Evolutionary conservation across 208 protist genomes (phyloP).

Genomic region (Leishmania tropica): DNA sequence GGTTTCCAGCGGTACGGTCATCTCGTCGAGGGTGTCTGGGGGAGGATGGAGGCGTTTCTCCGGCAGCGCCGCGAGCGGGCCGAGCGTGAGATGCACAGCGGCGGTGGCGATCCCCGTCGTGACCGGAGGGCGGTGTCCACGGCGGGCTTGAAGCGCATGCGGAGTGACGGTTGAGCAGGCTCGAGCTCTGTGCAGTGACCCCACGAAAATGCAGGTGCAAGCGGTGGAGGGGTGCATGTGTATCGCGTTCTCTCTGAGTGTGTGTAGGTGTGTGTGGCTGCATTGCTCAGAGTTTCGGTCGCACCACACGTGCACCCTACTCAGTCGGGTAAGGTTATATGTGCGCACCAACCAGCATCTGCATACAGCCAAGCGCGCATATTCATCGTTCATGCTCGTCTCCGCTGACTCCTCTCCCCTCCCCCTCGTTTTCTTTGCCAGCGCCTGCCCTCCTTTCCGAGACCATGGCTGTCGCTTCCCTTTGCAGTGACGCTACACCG

Average conservation of each 20-base stretch:
- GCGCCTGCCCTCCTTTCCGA: neutral
- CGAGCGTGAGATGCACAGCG: constrained; percentile 31
- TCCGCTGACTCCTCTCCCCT: neutral
- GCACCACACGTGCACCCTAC: too few relatives aligned
- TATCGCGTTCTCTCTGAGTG: neutral
- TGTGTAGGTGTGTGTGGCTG: neutral
- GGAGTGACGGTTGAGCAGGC: neutral
- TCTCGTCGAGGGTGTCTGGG: constrained; percentile 53
- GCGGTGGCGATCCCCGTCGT: neutral
- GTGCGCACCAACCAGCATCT: neutral
- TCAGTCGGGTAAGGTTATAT: neutral
- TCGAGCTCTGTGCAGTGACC: neutral
- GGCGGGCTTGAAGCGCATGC: constrained; percentile 13
- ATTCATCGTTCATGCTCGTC: neutral
- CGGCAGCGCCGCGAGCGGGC: constrained; percentile 44
- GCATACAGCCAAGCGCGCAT: neutral
- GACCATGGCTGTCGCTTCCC: neutral
- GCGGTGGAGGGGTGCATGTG: neutral
- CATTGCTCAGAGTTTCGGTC: neutral
- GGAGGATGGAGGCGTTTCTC: constrained; percentile 32
- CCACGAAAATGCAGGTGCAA: neutral
- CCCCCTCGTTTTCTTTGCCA: neutral
- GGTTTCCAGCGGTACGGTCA: constrained; percentile 45
- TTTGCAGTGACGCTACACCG: neutral
- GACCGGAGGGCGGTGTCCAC: neutral